Evolutionary conservation across 1,284 basidiomycete species (phyloP).

Genomic region (Trichosporon inkin): DNA sequence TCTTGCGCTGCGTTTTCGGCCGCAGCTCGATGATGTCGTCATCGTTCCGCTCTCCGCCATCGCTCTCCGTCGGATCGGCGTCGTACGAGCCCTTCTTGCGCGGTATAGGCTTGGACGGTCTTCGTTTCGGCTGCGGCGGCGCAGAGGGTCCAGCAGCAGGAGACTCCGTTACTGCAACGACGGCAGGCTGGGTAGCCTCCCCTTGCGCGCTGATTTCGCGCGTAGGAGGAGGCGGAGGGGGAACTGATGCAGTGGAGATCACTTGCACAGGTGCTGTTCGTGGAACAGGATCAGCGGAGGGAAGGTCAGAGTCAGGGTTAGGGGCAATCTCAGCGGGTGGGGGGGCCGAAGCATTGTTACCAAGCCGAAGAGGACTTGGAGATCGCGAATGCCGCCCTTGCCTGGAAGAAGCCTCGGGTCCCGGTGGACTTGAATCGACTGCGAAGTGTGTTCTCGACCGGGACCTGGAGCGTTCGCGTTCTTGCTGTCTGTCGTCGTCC

Average conservation of each 20-base stretch:
- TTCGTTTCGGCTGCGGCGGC: neutral
- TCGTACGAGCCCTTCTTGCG: neutral
- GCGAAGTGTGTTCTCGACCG: neutral
- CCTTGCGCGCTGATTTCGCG: neutral
- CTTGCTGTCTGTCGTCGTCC: neutral
- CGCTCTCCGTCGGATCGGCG: neutral
- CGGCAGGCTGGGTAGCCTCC: neutral
- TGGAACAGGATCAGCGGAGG: neutral
- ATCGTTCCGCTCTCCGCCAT: neutral
- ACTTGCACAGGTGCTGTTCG: neutral
- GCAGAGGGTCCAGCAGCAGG: neutral
- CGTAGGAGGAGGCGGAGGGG: neutral
- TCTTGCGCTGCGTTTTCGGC: neutral
- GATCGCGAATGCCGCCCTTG: neutral
- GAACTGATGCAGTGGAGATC: neutral
- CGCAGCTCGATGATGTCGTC: constrained; percentile 2
- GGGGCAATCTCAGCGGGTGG: neutral
- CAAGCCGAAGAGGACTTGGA: neutral
- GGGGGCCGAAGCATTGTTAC: neutral
- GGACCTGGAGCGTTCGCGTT: neutral
- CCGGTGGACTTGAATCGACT: neutral
- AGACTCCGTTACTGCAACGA: neutral
- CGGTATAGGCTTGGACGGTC: neutral
- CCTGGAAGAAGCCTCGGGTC: neutral
- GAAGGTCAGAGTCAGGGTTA: neutral